Base-by-base conservation (phyloP, 352 stramenopile genomes). In the Pythium pyrilobum region DNA sequence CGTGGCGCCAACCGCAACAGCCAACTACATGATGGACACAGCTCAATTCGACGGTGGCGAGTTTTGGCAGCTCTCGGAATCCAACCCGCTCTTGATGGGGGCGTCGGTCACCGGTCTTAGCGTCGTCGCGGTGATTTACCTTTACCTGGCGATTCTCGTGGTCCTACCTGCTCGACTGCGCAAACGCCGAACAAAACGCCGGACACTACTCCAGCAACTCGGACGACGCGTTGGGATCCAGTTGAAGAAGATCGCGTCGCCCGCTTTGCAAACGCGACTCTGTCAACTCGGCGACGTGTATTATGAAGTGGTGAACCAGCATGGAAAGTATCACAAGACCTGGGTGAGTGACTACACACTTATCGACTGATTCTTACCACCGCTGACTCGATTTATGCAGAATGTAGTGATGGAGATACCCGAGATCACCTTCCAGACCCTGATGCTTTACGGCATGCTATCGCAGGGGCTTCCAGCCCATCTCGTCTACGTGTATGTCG, bases 21-120 rank as follows among this genome's bases (percentile, higher is more conserved):
- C 64, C 0, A 81, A 78, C 45, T 67, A 64, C 23, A 39, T 85
- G 5, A 81, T 80, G 74, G 61, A 83, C 45, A 83, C 72, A 11
- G 47, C 58, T 3, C 52, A 66, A 11, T 75, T 80, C 24, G 72
- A 85, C 42, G 37, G 69, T 24, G 72, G 70, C 0, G 62, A 70
- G 5, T 85, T 83, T 44, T 85, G 72, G 75, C 46, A 64, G 33
- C 31, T 64, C 2, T 68, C 28, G 59, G 76, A 34, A 53, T 57
- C 32, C 61, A 62, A 9, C 40, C 57, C 21, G 41, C 62, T 8
- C 11, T 28, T 27, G 29, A 24, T n/a, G 43, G 67, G n/a, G 10
- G 44, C 15, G 28, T 53, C 60, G 15, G 52, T 66, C n/a, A 12
- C 62, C 1, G 66, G 68, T 0, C 49, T 81, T 4, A 36, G 42